A percentile compares a stretch with the other conserved stretches of the same genome.
Conservation (phyloP, 495 filamentous ascomycete genomes). For the Penicillium fimorum region DNA sequence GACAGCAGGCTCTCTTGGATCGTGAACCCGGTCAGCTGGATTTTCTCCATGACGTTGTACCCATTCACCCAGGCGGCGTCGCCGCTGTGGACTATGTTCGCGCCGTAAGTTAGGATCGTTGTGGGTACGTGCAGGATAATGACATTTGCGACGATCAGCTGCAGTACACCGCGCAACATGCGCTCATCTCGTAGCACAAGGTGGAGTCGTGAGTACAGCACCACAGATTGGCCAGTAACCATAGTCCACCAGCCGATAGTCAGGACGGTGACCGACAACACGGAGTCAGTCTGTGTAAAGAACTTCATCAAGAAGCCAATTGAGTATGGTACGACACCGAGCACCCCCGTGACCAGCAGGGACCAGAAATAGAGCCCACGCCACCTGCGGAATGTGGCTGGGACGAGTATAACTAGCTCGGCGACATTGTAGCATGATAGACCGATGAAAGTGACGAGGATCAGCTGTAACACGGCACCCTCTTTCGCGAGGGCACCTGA, state of each 20-base stretch:
- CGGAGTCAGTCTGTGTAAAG: constrained; percentile 36
- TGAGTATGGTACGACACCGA: constrained; percentile 50
- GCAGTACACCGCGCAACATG: constrained; percentile 39
- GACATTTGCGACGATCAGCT: constrained; percentile 45
- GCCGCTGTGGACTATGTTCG: constrained; percentile 36
- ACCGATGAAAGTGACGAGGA: constrained; percentile 45
- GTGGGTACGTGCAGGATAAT: constrained; percentile 51
- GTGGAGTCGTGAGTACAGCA: constrained; percentile 52
- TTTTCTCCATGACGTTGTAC: constrained; percentile 56
- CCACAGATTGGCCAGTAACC: constrained; percentile 53
- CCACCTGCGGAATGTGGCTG: constrained; percentile 52
- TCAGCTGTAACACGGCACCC: constrained; percentile 30
- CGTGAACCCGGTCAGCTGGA: constrained; percentile 56
- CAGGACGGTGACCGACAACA: constrained; percentile 44
- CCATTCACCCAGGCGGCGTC: constrained; percentile 35
- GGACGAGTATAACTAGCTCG: constrained; percentile 50
- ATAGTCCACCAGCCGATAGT: constrained; percentile 54
- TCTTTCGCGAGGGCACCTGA: constrained; percentile 34
- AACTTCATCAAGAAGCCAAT: constrained; percentile 54
- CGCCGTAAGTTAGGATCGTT: constrained; percentile 49
- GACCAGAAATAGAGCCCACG: constrained; percentile 56
- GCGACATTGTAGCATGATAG: constrained; percentile 52
- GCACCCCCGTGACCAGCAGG: constrained; percentile 43
- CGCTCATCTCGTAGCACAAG: constrained; percentile 48
- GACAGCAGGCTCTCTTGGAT: constrained; percentile 59